Base-by-base conservation (phyloP, 1,139 yeast genomes). In the Suhomyces anneliseae region DNA sequence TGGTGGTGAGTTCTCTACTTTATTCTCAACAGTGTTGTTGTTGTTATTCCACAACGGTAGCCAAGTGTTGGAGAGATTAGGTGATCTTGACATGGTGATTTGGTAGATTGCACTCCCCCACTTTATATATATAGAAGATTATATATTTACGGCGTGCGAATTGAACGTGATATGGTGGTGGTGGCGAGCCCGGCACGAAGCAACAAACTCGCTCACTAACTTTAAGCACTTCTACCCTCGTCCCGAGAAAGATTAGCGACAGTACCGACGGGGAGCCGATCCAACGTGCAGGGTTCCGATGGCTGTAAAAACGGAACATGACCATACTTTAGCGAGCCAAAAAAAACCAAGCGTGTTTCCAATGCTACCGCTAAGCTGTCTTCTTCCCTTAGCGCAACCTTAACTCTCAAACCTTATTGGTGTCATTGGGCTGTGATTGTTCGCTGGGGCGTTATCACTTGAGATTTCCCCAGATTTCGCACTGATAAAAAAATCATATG, bases 31-130 rank as follows among this genome's bases (percentile, higher is more conserved):
- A 11, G 15, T 15, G 14, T 39, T 32, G 41, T n/a, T 8, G 35
- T 27, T 11, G 45, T 32, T 27, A 34, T 29, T 44, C 48, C 48
- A 45, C 43, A 41, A 44, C 12, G 48, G 50, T 14, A 47, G 39
- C 51, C 51, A 48, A 32, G 46, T 42, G 24, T 29, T 43, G 7
- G 36, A 6, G 24, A 44, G 43, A 19, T 45, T 45, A 34, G 50
- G 47, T 10, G 50, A 43, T 26, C 43, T 27, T 6, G 47, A 36
- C 47, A 47, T 41, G 27, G 24, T 12, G 33, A 19, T 29, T 29
- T 6, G 3, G 32, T 9, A 29, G 32, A 11, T 11, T 29, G 9
- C 11, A 9, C 32, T 9, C n/a, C 32, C 32, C 32, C 32, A 5
- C 32, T 29, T 29, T 29, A 29, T 29, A 29, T 29, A 29, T 14